Percentiles rank a stretch among this genome's conserved stretches.
These are phyloP conservation scores for Penicillium sp. DNA, from an alignment of 2,329 filamentous ascomycete genomes.

Conservation along the genomic window DNA sequence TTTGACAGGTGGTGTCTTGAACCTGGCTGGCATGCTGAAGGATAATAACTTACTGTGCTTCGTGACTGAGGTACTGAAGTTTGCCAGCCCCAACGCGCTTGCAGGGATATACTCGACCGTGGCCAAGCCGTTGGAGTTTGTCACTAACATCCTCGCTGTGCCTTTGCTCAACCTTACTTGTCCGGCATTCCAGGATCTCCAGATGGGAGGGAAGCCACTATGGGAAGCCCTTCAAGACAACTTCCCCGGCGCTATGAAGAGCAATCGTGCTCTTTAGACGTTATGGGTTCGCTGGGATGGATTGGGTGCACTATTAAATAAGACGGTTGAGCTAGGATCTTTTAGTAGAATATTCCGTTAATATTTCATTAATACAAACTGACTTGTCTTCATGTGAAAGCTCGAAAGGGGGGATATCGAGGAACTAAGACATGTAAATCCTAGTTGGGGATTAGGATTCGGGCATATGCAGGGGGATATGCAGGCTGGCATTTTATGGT, in stretches of 20 bases:
- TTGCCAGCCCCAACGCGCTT: slow-evolving; percentile 32
- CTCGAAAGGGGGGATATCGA: background rate
- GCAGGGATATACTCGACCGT: slow-evolving; percentile 28
- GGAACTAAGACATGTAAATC: background rate
- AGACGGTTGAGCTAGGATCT: background rate
- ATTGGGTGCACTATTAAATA: background rate
- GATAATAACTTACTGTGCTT: slow-evolving; percentile 43
- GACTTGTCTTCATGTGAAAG: background rate
- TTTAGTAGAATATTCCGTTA: background rate
- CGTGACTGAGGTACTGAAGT: slow-evolving; percentile 33
- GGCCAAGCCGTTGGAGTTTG: slow-evolving; percentile 25
- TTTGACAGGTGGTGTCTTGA: slow-evolving; percentile 42
- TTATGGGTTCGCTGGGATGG: background rate
- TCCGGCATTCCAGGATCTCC: slow-evolving; percentile 31
- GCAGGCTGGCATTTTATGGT: background rate
- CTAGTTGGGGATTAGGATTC: background rate
- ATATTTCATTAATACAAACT: background rate
- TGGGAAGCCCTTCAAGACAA: slow-evolving; percentile 28
- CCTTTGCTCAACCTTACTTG: slow-evolving; percentile 30
- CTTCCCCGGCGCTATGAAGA: slow-evolving; percentile 29
- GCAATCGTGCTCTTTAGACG: slow-evolving; percentile 15
- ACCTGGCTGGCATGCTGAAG: slow-evolving; percentile 35
- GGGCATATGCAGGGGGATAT: background rate
- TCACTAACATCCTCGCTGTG: slow-evolving; percentile 27
- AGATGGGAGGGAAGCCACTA: slow-evolving; percentile 28